Base-by-base conservation (phyloP, 2,329 filamentous ascomycete genomes). In the Ramularia collo-cygni region DNA sequence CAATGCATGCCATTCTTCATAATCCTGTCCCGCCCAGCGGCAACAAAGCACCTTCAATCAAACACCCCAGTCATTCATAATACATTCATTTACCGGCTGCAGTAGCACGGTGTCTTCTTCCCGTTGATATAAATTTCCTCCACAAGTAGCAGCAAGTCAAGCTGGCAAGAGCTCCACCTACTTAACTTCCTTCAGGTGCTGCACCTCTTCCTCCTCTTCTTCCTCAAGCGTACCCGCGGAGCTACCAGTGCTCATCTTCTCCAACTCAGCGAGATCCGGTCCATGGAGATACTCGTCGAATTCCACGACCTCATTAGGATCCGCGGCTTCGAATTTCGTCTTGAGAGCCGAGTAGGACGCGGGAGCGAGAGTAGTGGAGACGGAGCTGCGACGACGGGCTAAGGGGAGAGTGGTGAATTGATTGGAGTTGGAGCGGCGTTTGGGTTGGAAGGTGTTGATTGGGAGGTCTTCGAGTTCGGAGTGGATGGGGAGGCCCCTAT, bases 321-420 rank as follows among this genome's bases (percentile, higher is more conserved):
- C 92, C 61, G 87, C 75, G 54, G 85, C 73, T 67, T 98, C 92
- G 63, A 95, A 96, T 71, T 98, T 98, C 67, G 89, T 94, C 76
- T 92, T 93, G 71, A 95, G 86, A 62, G 89, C 79, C 45, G 77
- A 75, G 54, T 86, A 70, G 55, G 79, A 73, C 58, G 79, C 75
- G 13, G 31, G 8, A 16, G 14, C 16, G 31, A 16, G 17, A 16
- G 19, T 19, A n/a, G 16, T 18, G 31, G 19, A 14, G 14, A 19
- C 16, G 14, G 31, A 33, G 13, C 31, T 16, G 16, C 31, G 31
- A n/a, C 31, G 31, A 16, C 16, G n/a, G 16, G 31, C n/a, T 16
- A 13, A 14, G 9, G 31, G 31, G 31, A 33, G 31, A 16, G 31
- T 33, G 31, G 31, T 21, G 31, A 33, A 33, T 16, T 21, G 17